These are phyloP conservation scores for Pichiaceae sp. DNA, from an alignment of 1,139 yeast genomes.

Conservation along the genomic window DNA sequence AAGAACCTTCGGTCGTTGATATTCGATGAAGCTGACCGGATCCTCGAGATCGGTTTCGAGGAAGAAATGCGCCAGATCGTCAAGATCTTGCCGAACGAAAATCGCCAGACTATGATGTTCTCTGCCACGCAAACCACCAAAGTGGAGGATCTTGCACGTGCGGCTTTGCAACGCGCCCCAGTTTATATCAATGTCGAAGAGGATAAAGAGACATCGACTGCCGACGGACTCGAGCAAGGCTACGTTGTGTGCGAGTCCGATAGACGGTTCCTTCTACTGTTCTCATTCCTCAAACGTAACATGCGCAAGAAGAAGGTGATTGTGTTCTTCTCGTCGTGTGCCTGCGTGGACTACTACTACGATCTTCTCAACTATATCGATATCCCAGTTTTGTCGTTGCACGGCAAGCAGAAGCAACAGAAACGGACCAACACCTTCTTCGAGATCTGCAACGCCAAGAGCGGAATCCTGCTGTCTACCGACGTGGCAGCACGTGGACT, in stretches of 20 bases:
- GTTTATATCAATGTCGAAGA: constrained; percentile 90
- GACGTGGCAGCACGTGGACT: constrained; percentile 98
- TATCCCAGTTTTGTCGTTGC: constrained; percentile 89
- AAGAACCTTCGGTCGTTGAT: constrained; percentile 89
- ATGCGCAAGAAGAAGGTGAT: constrained; percentile 87
- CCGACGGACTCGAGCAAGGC: constrained; percentile 96
- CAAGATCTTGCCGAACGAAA: constrained; percentile 85
- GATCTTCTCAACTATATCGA: constrained; percentile 92
- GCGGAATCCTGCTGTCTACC: constrained; percentile 87
- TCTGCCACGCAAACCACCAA: constrained; percentile 98
- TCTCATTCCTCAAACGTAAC: constrained; percentile 89
- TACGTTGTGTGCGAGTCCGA: constrained; percentile 97
- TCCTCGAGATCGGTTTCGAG: constrained; percentile 94
- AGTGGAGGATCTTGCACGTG: constrained; percentile 96
- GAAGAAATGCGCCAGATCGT: constrained; percentile 98
- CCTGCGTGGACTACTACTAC: constrained; percentile 92
- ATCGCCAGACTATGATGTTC: constrained; percentile 93
- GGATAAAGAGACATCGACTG: constrained; percentile 78
- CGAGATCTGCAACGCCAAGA: constrained; percentile 94
- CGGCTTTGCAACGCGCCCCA: constrained; percentile 91
- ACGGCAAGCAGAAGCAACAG: constrained; percentile 97
- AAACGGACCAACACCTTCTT: constrained; percentile 96
- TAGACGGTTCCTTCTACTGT: constrained; percentile 79
- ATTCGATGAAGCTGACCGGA: constrained; percentile 96
- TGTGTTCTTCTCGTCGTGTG: constrained; percentile 92